phyloP scores from a whole-genome alignment of 768 basidiomycete species.

The Dentipellis sp. region DNA sequence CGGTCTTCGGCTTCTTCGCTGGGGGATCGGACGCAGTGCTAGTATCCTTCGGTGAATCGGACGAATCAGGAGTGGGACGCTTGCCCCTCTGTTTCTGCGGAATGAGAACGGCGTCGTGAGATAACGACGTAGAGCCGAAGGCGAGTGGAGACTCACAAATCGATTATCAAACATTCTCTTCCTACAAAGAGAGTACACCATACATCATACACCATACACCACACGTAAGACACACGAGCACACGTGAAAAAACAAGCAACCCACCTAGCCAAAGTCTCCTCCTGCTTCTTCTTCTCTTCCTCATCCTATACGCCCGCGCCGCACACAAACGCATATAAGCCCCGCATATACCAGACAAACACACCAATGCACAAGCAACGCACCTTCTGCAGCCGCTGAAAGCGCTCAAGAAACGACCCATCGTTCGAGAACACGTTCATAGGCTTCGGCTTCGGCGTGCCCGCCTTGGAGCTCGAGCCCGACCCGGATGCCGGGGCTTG shows the following conservation, averaged over 20 bases:
- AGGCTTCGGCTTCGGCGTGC: slow-evolving; percentile 30
- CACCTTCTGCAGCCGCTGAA: slow-evolving; percentile 51
- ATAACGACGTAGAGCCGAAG: neutral
- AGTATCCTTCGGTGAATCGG: slow-evolving; percentile 21
- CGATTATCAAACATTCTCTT: slow-evolving; percentile 52
- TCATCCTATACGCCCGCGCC: slow-evolving; percentile 34
- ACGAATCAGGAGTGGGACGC: slow-evolving; percentile 35
- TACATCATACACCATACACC: neutral
- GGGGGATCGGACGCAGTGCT: slow-evolving; percentile 23
- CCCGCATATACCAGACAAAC: neutral
- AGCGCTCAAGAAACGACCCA: slow-evolving; percentile 58
- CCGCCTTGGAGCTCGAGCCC: slow-evolving; percentile 14
- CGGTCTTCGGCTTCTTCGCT: slow-evolving; percentile 31
- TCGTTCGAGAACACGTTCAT: slow-evolving; percentile 62
- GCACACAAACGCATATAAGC: neutral
- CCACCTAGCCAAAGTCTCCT: slow-evolving; percentile 43
- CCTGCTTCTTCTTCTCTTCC: slow-evolving; percentile 45
- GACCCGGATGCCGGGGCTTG: too few relatives aligned
- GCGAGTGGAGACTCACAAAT: slow-evolving; percentile 36
- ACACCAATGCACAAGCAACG: slow-evolving; percentile 1
- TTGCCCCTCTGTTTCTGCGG: slow-evolving; percentile 50
- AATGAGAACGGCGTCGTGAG: neutral
- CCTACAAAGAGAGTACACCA: slow-evolving; percentile 23
- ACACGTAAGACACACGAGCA: too few relatives aligned
- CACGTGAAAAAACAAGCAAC: slow-evolving; percentile 10